phyloP scores from a whole-genome alignment of 2,329 filamentous ascomycete genomes.

The Biscogniauxia mediterranea region DNA sequence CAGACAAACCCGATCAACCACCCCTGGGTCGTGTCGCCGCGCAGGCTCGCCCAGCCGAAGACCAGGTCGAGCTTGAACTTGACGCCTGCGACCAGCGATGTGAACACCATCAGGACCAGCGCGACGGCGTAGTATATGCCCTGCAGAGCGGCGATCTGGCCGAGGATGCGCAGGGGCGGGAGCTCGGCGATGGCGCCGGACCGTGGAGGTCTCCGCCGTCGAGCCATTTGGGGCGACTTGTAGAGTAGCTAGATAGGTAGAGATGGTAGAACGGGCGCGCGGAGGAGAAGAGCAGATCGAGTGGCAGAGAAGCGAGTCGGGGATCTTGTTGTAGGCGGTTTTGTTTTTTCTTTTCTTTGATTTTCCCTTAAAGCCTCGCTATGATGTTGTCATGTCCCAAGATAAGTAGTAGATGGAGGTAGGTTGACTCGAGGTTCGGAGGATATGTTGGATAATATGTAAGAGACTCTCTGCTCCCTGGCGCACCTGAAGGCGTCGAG shows the following conservation, averaged over 20 bases:
- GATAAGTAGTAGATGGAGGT: not conserved
- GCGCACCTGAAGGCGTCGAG: not conserved
- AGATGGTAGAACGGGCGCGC: constrained; percentile 4
- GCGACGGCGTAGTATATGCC: constrained; percentile 53
- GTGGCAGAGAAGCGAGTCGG: constrained; percentile 7
- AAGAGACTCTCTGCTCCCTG: not conserved
- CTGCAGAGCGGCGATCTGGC: constrained; percentile 58
- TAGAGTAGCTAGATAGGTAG: not conserved
- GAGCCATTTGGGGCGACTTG: constrained; percentile 39
- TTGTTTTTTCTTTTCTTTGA: not conserved
- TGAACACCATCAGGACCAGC: constrained; percentile 55
- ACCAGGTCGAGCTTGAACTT: constrained; percentile 53
- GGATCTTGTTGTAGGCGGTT: too few species aligned
- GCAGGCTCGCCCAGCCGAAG: constrained; percentile 57
- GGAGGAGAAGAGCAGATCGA: constrained; percentile 17
- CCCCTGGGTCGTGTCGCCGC: constrained; percentile 61
- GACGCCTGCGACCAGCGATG: constrained; percentile 55
- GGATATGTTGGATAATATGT: not conserved
- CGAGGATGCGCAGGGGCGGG: constrained; percentile 58
- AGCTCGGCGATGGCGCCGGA: constrained; percentile 60
- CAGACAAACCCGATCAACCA: constrained; percentile 60
- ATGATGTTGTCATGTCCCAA: not conserved
- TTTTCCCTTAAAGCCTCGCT: not conserved
- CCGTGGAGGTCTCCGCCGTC: constrained; percentile 56
- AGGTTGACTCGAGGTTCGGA: constrained; percentile 1